phyloP scores from a whole-genome alignment of 495 filamentous ascomycete genomes.

The Podospora pseudopauciseta region DNA sequence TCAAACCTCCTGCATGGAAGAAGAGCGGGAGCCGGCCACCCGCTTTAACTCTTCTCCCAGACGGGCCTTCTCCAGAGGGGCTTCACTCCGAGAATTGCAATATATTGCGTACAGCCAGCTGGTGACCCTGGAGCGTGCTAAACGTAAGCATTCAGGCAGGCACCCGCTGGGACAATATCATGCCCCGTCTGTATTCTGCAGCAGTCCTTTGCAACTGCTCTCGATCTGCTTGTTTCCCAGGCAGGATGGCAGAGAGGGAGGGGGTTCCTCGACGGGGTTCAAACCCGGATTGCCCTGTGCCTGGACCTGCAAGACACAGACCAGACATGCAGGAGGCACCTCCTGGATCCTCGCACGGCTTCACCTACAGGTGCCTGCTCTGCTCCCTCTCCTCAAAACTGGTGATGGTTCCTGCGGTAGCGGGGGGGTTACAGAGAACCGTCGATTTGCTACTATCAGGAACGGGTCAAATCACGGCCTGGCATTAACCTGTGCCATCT shows the following conservation, averaged over 20 bases:
- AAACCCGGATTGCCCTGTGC: background rate
- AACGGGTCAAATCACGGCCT: background rate
- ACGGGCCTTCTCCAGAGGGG: constrained; percentile 21
- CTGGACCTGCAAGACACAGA: constrained; percentile 21
- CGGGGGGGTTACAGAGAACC: constrained; percentile 6
- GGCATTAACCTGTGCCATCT: background rate
- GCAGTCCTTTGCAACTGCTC: background rate
- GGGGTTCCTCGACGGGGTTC: background rate
- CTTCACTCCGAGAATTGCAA: constrained; percentile 19
- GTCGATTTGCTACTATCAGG: background rate
- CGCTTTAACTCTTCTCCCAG: constrained; percentile 27
- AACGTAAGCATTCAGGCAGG: constrained; percentile 5
- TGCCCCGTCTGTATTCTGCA: constrained; percentile 6
- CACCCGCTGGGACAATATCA: constrained; percentile 5
- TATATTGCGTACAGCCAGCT: constrained; percentile 3
- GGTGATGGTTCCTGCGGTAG: constrained; percentile 10
- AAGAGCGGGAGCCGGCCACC: constrained; percentile 36
- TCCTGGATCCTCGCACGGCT: constrained; percentile 10
- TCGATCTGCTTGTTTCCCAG: constrained; percentile 5
- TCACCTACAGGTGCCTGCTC: background rate
- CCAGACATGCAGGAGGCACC: constrained; percentile 12
- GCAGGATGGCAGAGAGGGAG: constrained; percentile 1
- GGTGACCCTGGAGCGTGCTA: background rate
- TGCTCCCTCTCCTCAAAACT: constrained; percentile 3
- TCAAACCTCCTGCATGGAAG: constrained; percentile 28